Conservation (phyloP, 192 early-diverging fungal species). For the Piromyces finnis region DNA sequence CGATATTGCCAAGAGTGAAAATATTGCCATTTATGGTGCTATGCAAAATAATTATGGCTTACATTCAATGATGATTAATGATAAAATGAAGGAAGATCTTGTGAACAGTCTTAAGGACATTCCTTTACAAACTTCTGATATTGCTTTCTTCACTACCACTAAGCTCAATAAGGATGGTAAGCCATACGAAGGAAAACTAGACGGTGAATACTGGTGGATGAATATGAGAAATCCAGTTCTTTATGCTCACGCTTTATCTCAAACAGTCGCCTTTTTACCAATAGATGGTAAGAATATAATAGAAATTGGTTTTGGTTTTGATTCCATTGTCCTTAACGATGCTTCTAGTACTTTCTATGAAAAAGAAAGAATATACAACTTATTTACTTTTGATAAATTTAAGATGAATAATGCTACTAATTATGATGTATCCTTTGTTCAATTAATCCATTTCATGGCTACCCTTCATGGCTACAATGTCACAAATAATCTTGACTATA, state of each 20-base stretch:
- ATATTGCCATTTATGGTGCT: conserved; percentile 4
- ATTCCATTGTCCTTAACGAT: background rate
- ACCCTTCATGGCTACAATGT: background rate
- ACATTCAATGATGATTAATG: background rate
- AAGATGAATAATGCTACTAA: background rate
- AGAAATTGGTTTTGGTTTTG: background rate
- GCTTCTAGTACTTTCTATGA: background rate
- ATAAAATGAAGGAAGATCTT: background rate
- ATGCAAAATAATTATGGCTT: background rate
- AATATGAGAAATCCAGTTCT: background rate
- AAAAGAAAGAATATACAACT: background rate
- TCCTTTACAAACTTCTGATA: background rate
- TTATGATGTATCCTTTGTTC: background rate
- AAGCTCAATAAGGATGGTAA: background rate
- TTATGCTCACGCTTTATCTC: background rate
- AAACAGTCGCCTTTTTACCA: background rate
- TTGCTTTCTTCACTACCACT: background rate
- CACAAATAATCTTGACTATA: background rate
- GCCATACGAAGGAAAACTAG: background rate
- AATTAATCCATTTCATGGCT: background rate
- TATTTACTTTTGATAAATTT: background rate
- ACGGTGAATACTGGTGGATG: background rate
- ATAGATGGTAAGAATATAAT: background rate
- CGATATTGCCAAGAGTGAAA: background rate
- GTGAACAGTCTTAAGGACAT: background rate